Conservation (phyloP, 352 stramenopile species). For the Globisporangium mamillatum region DNA sequence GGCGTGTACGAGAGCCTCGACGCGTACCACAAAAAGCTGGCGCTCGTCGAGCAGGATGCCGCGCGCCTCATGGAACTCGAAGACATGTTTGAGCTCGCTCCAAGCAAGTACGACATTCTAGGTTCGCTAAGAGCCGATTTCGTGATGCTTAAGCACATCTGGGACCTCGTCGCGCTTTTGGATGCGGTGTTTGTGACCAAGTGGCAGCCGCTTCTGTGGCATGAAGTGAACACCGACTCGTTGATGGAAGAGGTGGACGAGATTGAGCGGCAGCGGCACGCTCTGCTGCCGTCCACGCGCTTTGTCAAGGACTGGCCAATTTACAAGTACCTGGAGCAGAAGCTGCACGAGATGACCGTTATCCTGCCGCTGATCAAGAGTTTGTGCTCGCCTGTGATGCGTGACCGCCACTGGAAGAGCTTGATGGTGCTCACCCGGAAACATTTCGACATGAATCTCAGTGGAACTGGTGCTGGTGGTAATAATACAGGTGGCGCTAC, state of each 20-base stretch:
- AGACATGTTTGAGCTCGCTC: constrained; percentile 93
- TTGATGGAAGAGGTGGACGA: constrained; percentile 90
- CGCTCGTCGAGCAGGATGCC: constrained; percentile 80
- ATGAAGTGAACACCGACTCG: constrained; percentile 84
- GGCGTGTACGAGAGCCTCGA: constrained; percentile 89
- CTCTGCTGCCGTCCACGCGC: constrained; percentile 46
- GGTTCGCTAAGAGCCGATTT: constrained; percentile 82
- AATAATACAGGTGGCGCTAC: background rate
- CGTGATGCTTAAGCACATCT: constrained; percentile 89
- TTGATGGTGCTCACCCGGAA: constrained; percentile 85
- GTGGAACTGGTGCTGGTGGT: constrained; percentile 2
- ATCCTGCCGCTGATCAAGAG: constrained; percentile 90
- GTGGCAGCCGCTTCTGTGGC: constrained; percentile 89
- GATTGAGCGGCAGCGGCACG: constrained; percentile 53
- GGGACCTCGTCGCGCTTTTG: constrained; percentile 91
- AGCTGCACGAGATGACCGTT: constrained; percentile 90
- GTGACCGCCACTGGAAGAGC: constrained; percentile 87
- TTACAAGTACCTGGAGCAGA: constrained; percentile 89
- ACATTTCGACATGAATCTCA: constrained; percentile 72
- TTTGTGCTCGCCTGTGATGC: constrained; percentile 85
- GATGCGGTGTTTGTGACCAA: constrained; percentile 63
- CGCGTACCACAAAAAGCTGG: constrained; percentile 76
- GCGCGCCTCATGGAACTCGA: constrained; percentile 88
- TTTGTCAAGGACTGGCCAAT: constrained; percentile 91
- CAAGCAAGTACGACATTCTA: constrained; percentile 82